Evolutionary conservation across 805 yeast genomes (phyloP).

Genomic region (Nakazawaea molendinolei): DNA sequence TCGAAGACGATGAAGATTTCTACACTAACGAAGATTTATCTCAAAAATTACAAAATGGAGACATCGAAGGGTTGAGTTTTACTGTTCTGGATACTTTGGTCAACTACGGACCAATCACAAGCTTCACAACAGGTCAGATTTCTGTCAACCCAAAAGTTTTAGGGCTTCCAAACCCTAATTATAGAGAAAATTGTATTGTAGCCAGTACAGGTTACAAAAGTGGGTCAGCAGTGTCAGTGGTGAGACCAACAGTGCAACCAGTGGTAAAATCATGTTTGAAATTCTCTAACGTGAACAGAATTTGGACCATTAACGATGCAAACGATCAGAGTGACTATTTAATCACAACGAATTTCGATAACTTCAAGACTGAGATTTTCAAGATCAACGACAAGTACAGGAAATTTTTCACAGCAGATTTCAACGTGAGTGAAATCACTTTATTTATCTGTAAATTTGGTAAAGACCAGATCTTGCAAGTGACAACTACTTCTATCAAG

Average conservation of each 20-base stretch:
- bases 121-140: conserved; percentile 57
- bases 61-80: conserved; percentile 4
- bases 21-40: conserved; percentile 29
- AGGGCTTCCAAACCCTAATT: conserved; percentile 65
- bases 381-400: conserved; percentile 56
- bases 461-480: conserved; percentile 55
- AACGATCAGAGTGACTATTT: conserved; percentile 43
- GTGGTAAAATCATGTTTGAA: conserved; percentile 57
- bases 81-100: conserved; percentile 26
- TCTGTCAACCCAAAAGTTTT: conserved; percentile 47
- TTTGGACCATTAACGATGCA: conserved; percentile 57
- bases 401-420: conserved; percentile 52
- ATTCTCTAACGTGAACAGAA: conserved; percentile 63
- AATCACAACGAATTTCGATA: conserved; percentile 63
- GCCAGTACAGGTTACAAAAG: conserved; percentile 60
- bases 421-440: conserved; percentile 57
- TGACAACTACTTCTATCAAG: conserved; percentile 58
- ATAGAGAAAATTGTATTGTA: conserved; percentile 58
- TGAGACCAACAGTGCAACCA: conserved; percentile 68
- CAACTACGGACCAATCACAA: conserved; percentile 70
- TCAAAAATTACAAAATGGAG: conserved; percentile 1
- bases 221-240: conserved; percentile 49
- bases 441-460: conserved; percentile 59
- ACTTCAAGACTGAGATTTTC: conserved; percentile 62
- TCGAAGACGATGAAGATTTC: conserved; percentile 38